These are phyloP conservation scores for Boechera stricta DNA, from an alignment of 345 rosid species.

Conservation along the genomic window DNA sequence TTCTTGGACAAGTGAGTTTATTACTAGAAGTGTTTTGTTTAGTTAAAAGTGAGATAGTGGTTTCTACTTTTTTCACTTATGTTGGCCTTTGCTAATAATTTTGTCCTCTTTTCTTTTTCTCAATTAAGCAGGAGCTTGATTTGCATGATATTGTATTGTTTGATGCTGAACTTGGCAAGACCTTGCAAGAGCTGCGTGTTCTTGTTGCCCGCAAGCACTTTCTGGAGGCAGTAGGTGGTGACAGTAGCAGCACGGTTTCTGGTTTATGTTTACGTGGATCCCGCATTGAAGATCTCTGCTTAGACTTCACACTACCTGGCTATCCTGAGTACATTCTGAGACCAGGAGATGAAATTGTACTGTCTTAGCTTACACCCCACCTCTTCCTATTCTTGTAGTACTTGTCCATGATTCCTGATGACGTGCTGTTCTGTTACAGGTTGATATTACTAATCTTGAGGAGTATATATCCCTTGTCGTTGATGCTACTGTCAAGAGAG, in stretches of 20 bases:
- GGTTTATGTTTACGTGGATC: conserved; percentile 68
- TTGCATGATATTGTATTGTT: conserved; percentile 78
- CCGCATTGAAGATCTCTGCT: conserved; percentile 78
- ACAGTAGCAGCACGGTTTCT: conserved; percentile 45
- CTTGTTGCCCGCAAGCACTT: conserved; percentile 79
- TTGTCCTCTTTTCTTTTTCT: conserved; percentile 28
- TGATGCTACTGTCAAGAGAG: conserved; percentile 89
- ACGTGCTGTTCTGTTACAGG: conserved; percentile 53
- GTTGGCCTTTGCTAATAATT: conserved; percentile 1
- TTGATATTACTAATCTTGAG: conserved; percentile 78
- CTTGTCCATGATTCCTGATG: conserved; percentile 29
- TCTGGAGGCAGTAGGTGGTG: conserved; percentile 58
- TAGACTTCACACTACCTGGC: conserved; percentile 95
- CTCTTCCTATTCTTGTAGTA: conserved; percentile 13
- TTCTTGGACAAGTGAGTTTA: conserved; percentile 85
- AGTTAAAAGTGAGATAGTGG: neutral
- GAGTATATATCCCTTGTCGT: conserved; percentile 85
- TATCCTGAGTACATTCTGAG: conserved; percentile 84
- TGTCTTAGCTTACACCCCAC: conserved; percentile 21
- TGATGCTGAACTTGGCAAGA: conserved; percentile 88
- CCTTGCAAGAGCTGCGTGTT: conserved; percentile 77
- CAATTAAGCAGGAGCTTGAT: conserved; percentile 87
- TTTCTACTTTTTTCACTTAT: conserved; percentile 19
- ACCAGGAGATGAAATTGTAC: conserved; percentile 85
- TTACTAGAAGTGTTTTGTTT: neutral